Evolutionary conservation across 768 basidiomycete species (phyloP), one percentile per base, ranked within the genome.

Genomic region (Tricholomella constricta): DNA sequence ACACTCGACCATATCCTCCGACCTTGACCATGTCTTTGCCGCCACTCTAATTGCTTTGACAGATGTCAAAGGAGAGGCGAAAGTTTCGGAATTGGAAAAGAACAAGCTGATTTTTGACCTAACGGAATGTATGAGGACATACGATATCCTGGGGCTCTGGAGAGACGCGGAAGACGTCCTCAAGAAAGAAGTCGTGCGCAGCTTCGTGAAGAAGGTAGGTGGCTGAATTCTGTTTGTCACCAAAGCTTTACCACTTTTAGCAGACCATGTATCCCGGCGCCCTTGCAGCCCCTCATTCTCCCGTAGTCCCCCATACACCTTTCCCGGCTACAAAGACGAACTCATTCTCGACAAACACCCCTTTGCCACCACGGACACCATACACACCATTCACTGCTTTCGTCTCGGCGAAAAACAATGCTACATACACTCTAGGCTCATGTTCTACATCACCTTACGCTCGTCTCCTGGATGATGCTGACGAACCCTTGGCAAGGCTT

Each of bases 91-190:
- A 41, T 63, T 82, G 20, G 89, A 91, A 57, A 85, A 79, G 62
- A 74, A 74, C 10, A 89, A 86, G 57, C 72, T 77, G 57, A 69
- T 80, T 26, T 70, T 80, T 14, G 92, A 94, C 59, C 66, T 94
- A 48, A 83, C 81, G 1, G 91, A 94, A 61, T 91, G 91, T 64
- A 69, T 95, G 38, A 73, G 82, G 38, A 88, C 88, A 3, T 95
- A 95, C 62, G 89, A 94, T 59, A 68, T 79, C 6, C 73, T 99
- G 45, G 81, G 85, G 11, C 80, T 93, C 7, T 94, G 91, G 90
- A 73, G 83, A 61, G 86, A 91, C 57, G 96, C 94, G 1, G 95
- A 96, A 70, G 90, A 94, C 54, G 85, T 97, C 15, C 71, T 98
- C 45, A 77, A 87, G 50, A 75, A 74, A 46, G 83, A 88, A 38